phyloP scores from a whole-genome alignment of 2,329 filamentous ascomycete genomes.

The Fonsecaea monophora region DNA sequence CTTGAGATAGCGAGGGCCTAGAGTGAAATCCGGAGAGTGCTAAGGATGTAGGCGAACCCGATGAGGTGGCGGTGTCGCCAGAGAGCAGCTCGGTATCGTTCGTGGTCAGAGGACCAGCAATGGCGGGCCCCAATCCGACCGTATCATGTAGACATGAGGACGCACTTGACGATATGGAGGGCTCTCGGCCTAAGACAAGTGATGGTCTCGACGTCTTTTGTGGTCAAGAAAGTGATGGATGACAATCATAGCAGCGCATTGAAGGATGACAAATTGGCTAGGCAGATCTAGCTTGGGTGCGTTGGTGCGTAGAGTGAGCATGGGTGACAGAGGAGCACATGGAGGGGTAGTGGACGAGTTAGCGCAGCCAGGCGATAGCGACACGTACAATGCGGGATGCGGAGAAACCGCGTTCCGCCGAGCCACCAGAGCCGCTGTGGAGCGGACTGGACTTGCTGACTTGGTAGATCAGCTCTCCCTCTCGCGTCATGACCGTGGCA shows the following conservation, averaged over 20 bases:
- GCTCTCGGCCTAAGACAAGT: not conserved
- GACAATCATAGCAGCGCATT: conserved; percentile 4
- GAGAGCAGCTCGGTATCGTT: not conserved
- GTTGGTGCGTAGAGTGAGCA: not conserved
- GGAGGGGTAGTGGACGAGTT: conserved; percentile 17
- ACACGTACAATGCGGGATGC: conserved; percentile 10
- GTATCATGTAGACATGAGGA: conserved; percentile 1
- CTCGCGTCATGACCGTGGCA: not conserved
- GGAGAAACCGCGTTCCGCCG: conserved; percentile 16
- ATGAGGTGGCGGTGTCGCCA: not conserved
- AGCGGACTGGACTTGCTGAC: not conserved
- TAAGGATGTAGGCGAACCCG: not conserved
- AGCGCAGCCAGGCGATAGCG: conserved; percentile 8
- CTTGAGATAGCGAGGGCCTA: not conserved
- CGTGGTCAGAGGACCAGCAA: conserved; percentile 1
- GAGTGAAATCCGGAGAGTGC: not conserved
- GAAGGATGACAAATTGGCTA: conserved; percentile 16
- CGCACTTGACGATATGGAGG: not conserved
- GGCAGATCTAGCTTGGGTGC: not conserved
- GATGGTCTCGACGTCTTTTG: not conserved
- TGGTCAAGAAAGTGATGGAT: not conserved
- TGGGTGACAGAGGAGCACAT: conserved; percentile 7
- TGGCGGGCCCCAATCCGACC: not conserved
- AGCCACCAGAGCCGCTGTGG: not conserved
- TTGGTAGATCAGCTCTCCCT: not conserved